Conservation (phyloP, 2,329 filamentous ascomycete species). For the Fusarium nodosum region DNA sequence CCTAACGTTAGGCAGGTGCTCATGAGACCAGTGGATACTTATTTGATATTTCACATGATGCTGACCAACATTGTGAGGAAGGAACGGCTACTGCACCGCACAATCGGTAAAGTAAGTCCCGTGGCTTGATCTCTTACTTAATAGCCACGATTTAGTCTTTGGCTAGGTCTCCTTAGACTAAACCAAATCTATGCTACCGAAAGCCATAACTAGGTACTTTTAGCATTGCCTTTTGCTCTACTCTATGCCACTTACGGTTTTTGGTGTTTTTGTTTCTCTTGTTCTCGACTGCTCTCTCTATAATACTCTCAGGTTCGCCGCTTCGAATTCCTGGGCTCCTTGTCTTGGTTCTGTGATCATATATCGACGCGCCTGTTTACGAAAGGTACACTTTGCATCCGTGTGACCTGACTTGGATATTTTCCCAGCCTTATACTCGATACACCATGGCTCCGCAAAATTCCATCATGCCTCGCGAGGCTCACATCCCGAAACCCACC, state of each 20-base stretch:
- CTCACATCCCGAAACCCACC: conserved; percentile 39
- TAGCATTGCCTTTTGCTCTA: neutral
- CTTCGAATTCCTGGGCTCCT: neutral
- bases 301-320: neutral
- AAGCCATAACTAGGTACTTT: neutral
- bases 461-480: conserved; percentile 19
- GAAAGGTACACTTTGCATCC: neutral
- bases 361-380: neutral
- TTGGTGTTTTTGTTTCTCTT: neutral
- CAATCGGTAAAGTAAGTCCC: conserved; percentile 19
- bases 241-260: conserved; percentile 1
- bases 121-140: conserved; percentile 7
- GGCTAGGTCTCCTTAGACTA: conserved; percentile 6
- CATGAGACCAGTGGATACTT: neutral
- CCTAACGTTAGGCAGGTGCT: neutral
- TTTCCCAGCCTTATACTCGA: neutral
- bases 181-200: neutral
- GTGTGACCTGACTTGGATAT: neutral
- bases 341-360: neutral
- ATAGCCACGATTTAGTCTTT: conserved; percentile 37
- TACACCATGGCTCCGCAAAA: conserved; percentile 29
- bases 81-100: neutral
- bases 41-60: neutral
- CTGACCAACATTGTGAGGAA: neutral
- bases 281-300: neutral